Evolutionary conservation across 257 asterid species (phyloP), one percentile per base, ranked within the genome.

Genomic region (Solanum pinnatisectum): DNA sequence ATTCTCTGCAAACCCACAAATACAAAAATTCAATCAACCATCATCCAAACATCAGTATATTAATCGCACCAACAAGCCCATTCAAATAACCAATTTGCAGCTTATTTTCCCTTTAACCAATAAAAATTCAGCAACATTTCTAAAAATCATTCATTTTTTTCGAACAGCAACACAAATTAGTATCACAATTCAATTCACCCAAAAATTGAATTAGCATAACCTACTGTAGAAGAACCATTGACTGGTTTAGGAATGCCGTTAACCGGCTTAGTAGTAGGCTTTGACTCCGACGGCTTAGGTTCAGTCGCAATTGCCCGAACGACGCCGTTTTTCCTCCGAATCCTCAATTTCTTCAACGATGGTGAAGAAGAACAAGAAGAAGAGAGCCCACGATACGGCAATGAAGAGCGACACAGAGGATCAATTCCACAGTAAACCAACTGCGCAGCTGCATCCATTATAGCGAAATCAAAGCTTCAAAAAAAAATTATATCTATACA

Each of bases 381-480:
- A 16, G 85, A 39, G 1, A 35, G 39, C 10, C 63, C 37, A 33
- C 65, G 27, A 32, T 84, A 35, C 65, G 89, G 87, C 85, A 91
- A 83, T 27, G 93, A 68, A 85, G 90, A 84, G 72, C 92, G 94
- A 86, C 88, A 85, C 79, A 93, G 82, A 49, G 93, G 95, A 91
- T 93, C 95, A 35, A 92, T 84, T 89, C 98, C 95, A 92, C 95
- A 90, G 94, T 90, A 94, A 93, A 91, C 94, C 88, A 97, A 93
- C 96, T 95, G 98, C 12, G 95, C 89, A 88, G 98, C 98, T 88
- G 98, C 96, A 89, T 97, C 99, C 99, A 97, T 96, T 86, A 94
- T 94, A 84, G 91, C 93, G 90, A 93, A 90, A 91, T 88, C 83
- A 59, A 59, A 70, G 23, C 35, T 74, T 87, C 73, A 49, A 23